Evolutionary conservation across 257 asterid genomes (phyloP), one percentile per base, ranked within the genome.

Genomic region (Marsdenia floribunda): DNA sequence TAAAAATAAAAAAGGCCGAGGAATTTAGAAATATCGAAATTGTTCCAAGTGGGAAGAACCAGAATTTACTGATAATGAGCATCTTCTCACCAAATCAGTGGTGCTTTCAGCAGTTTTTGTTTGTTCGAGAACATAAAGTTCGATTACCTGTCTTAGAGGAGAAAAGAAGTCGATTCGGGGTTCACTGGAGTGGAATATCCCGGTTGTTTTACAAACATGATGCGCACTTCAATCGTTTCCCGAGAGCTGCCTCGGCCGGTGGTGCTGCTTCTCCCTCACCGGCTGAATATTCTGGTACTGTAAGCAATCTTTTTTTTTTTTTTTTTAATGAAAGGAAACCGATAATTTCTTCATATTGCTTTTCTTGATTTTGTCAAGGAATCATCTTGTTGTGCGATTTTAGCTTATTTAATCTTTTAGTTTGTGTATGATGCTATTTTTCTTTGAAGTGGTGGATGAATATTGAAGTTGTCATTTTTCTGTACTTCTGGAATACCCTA

Each of bases 181-280:
- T 72, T 33, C 80, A 50, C 18, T 40, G 54, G 6, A 72, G 68
- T 77, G 75, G 75, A 65, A 53, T 44, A 3, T 75, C 68, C 3
- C 50, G 65, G 5, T n/a, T 66, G 37, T 55, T 26, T 29, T 42
- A 47, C 57, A 64, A 72, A 69, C 22, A 63, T 26, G 75, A 79
- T 29, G 37, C 78, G 68, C 29, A 26, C 53, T 58, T 64, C 19
- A 71, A 38, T 50, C 78, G 77, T 75, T 35, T 75, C 71, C 79
- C 65, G 35, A 77, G 77, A 54, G 87, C 94, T 66, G 85, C 90
- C 29, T 79, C 92, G n/a, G 77, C 87, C 72, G 81, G 90, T 40
- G 70, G 89, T 46, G 70, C 89, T 63, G 77, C 85, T 61, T 84
- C 91, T 57, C 74, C 92, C 60, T 53, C 82, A 18, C 83, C 87